Percentiles rank a stretch among this genome's conserved stretches.
These are phyloP conservation scores for Clausena lansium DNA, from an alignment of 345 rosid species.

Conservation along the genomic window DNA sequence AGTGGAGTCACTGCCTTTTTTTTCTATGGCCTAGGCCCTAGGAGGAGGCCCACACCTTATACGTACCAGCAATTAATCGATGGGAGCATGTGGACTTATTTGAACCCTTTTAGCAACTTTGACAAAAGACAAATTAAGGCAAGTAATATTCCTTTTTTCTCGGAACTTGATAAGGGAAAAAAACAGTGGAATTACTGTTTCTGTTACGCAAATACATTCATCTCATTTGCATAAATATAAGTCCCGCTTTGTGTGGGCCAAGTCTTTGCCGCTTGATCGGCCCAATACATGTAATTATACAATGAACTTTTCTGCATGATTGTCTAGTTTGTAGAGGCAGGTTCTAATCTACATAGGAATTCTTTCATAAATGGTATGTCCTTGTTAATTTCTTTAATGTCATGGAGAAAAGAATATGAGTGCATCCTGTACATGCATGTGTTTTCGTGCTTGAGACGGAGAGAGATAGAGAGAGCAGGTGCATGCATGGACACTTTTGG, in stretches of 20 bases:
- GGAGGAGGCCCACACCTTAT: no score
- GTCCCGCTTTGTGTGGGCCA: constrained; percentile 4
- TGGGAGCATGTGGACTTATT: neutral
- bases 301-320: neutral
- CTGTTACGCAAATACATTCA: no score
- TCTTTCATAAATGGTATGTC: neutral
- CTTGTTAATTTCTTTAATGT: neutral
- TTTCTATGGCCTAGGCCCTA: no score
- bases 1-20: no score
- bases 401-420: neutral
- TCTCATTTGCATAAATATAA: no score
- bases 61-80: neutral
- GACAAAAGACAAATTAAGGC: neutral
- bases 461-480: neutral
- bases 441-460: neutral
- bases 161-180: neutral
- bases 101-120: neutral
- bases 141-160: neutral
- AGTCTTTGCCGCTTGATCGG: neutral
- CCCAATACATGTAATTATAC: neutral
- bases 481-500: neutral
- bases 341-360: neutral
- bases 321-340: neutral
- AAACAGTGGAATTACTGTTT: neutral
- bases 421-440: neutral